These are phyloP conservation scores for Geranium brycei DNA, from an alignment of 345 rosid genomes.

Conservation along the genomic window DNA sequence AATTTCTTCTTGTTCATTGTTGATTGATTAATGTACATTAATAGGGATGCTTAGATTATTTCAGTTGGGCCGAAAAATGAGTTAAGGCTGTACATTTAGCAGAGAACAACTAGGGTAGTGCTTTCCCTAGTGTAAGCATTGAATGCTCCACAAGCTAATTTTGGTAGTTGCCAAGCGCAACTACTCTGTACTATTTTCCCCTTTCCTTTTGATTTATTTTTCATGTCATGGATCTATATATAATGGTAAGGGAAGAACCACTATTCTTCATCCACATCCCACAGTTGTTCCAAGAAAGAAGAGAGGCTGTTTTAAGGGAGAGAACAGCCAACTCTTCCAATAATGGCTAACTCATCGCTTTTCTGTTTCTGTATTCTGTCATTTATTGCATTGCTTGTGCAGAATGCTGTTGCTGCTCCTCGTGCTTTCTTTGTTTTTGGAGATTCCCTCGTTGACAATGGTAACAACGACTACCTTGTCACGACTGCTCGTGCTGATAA, in stretches of 20 bases:
- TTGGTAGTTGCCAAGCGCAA: not conserved
- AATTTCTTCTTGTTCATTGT: no score
- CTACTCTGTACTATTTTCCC: not conserved
- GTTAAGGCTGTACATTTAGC: not conserved
- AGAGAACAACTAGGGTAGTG: no score
- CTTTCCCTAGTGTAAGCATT: not conserved
- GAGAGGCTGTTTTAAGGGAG: no score
- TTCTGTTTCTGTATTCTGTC: not conserved
- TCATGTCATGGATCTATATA: no score
- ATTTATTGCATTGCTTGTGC: not conserved
- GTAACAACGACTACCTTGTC: constrained; percentile 62
- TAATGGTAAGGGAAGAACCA: not conserved
- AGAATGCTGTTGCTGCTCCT: not conserved
- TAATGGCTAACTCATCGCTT: not conserved
- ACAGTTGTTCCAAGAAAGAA: not conserved
- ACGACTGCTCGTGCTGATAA: constrained; percentile 77
- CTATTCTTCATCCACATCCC: not conserved
- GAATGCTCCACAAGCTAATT: not conserved
- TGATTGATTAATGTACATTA: no score
- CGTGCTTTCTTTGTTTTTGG: constrained; percentile 61
- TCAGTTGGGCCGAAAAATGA: not conserved
- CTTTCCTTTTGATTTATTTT: not conserved
- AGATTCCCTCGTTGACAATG: constrained; percentile 71
- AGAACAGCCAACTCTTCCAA: not conserved
- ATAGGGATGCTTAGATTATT: no score